Evolutionary conservation across 225 moss, liverwort and hornwort species (phyloP).

Genomic region (Ulota crispa): DNA sequence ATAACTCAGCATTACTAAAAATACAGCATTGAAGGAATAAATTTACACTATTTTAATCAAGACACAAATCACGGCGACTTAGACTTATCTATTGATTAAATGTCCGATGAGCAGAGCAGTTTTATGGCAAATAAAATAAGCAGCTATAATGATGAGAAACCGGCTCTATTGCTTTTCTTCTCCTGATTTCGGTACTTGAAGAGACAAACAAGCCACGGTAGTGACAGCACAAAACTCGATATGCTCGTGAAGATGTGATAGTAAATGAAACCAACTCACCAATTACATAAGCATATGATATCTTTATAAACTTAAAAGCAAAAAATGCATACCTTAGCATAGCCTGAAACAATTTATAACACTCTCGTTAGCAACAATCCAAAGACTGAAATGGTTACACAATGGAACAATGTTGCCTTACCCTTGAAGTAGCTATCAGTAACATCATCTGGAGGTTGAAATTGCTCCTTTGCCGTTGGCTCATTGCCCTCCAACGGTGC

Average conservation of each 20-base stretch:
- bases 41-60: neutral
- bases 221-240: neutral
- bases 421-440: constrained; percentile 4
- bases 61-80: neutral
- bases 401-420: neutral
- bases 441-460: neutral
- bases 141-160: neutral
- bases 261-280: neutral
- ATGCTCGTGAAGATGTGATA: neutral
- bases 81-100: neutral
- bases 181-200: neutral
- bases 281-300: neutral
- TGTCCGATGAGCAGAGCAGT: neutral
- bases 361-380: neutral
- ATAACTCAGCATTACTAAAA: neutral
- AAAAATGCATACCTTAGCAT: neutral
- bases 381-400: neutral
- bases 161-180: neutral
- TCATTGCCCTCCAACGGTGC: neutral
- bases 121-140: neutral
- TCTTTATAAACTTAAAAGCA: neutral
- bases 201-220: neutral
- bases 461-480: neutral
- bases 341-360: neutral
- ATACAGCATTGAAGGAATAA: neutral